Percentiles rank a stretch among this genome's conserved stretches.
phyloP scores from a whole-genome alignment of 177 flowering plant species.

The Tripterygium wilfordii region DNA sequence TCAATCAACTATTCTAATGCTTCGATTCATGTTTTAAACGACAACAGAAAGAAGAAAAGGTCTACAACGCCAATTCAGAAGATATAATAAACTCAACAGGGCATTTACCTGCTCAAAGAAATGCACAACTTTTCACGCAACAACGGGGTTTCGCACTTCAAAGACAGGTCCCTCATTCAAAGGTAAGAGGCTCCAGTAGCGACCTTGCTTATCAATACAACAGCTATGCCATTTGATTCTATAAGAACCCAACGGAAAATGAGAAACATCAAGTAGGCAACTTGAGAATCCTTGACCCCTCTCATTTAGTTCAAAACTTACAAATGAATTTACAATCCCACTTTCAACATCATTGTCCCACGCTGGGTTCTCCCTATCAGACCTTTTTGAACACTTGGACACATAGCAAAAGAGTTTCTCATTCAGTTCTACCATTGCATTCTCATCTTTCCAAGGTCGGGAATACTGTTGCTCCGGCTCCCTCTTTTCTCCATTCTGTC shows the following conservation, averaged over 20 bases:
- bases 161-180: conserved; percentile 52
- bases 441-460: conserved; percentile 34
- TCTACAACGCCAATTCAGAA: no score
- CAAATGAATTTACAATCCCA: conserved; percentile 21
- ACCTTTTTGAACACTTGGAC: conserved; percentile 10
- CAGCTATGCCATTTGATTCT: conserved; percentile 65
- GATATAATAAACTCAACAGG: no score
- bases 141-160: conserved; percentile 19
- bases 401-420: conserved; percentile 39
- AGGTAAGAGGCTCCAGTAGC: conserved; percentile 67
- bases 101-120: no score
- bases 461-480: conserved; percentile 8
- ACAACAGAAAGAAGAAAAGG: no score
- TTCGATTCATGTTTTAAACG: no score
- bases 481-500: conserved; percentile 12
- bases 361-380: conserved; percentile 5
- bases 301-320: conserved; percentile 44
- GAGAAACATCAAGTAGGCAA: conserved; percentile 73
- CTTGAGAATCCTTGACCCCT: conserved; percentile 75
- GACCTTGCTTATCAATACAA: conserved; percentile 50
- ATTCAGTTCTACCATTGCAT: conserved; percentile 45
- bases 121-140: no score
- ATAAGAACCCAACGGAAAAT: conserved; percentile 61
- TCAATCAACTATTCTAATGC: no score
- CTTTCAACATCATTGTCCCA: conserved; percentile 1